These are phyloP conservation scores for Wickerhamiella allomyrinae DNA, from an alignment of 805 yeast species.

Conservation along the genomic window DNA sequence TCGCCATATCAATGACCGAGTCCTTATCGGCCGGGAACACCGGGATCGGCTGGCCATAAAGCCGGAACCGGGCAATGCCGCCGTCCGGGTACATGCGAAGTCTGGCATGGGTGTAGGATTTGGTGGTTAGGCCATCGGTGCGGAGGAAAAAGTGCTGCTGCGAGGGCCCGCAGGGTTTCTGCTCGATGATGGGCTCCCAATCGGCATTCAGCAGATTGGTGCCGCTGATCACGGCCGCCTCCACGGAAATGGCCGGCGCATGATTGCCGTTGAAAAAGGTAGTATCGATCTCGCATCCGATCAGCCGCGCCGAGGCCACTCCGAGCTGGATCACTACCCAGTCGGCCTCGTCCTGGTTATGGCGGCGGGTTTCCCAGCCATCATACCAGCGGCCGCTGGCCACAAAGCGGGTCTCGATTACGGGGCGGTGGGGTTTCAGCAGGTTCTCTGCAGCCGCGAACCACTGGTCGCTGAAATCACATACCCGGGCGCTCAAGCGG, in stretches of 20 bases:
- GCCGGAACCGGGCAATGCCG: conserved; percentile 88
- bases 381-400: conserved; percentile 95
- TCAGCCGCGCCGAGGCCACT: conserved; percentile 60
- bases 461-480: conserved; percentile 76
- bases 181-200: conserved; percentile 66
- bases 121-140: conserved; percentile 36
- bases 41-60: conserved; percentile 77
- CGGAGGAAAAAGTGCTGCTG: conserved; percentile 74
- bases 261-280: conserved; percentile 92
- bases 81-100: conserved; percentile 96
- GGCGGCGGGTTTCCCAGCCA: conserved; percentile 98
- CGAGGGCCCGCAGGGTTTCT: conserved; percentile 75
- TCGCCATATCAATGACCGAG: conserved; percentile 55
- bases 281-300: conserved; percentile 85
- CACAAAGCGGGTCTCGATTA: conserved; percentile 66
- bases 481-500: conserved; percentile 64
- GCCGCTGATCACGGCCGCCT: conserved; percentile 33
- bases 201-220: conserved; percentile 24
- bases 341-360: conserved; percentile 70
- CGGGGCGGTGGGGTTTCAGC: conserved; percentile 66
- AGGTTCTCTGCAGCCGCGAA: conserved; percentile 86
- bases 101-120: conserved; percentile 62
- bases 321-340: conserved; percentile 80
- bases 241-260: conserved; percentile 81
- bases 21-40: conserved; percentile 36